These are phyloP conservation scores for Bimuria novae-zelandiae DNA, from an alignment of 2,329 filamentous ascomycete species.

Conservation along the genomic window DNA sequence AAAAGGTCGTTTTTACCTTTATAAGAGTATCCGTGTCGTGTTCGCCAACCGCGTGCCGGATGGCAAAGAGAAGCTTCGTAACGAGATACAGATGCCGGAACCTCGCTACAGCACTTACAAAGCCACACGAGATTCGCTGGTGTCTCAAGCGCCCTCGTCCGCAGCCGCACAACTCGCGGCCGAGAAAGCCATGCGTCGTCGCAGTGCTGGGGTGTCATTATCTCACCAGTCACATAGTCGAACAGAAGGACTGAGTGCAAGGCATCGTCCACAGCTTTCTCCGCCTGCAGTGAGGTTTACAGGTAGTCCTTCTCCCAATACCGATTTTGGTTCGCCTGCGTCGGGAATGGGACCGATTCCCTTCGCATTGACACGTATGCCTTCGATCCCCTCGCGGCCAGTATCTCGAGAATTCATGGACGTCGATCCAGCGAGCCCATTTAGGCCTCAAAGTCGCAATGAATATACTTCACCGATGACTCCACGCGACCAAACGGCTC, in stretches of 20 bases:
- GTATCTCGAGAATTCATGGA: constrained; percentile 41
- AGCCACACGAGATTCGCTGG: constrained; percentile 54
- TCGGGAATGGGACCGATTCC: constrained; percentile 58
- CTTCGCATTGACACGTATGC: constrained; percentile 48
- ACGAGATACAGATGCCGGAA: constrained; percentile 87
- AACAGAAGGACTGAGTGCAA: constrained; percentile 23
- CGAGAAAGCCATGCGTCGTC: constrained; percentile 35
- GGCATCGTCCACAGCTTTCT: constrained; percentile 32
- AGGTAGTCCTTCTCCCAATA: constrained; percentile 29
- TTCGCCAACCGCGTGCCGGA: constrained; percentile 97
- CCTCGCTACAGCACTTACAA: constrained; percentile 87
- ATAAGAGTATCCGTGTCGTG: constrained; percentile 90
- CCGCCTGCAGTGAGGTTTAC: constrained; percentile 40
- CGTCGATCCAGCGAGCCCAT: constrained; percentile 31
- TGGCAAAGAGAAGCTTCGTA: constrained; percentile 87
- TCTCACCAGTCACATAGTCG: constrained; percentile 35
- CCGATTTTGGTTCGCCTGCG: constrained; percentile 27
- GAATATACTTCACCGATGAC: constrained; percentile 21
- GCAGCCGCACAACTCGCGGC: constrained; percentile 25
- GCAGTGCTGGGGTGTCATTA: constrained; percentile 38
- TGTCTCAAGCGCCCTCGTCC: constrained; percentile 26
- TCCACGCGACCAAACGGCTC: constrained; percentile 18
- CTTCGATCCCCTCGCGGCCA: constrained; percentile 35
- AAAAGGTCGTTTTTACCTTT: constrained; percentile 83
- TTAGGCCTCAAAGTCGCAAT: constrained; percentile 27